A percentile compares a stretch with the other conserved stretches of the same genome.
Evolutionary conservation across 257 asterid genomes (phyloP).

Genomic region (Solanum pennellii): DNA sequence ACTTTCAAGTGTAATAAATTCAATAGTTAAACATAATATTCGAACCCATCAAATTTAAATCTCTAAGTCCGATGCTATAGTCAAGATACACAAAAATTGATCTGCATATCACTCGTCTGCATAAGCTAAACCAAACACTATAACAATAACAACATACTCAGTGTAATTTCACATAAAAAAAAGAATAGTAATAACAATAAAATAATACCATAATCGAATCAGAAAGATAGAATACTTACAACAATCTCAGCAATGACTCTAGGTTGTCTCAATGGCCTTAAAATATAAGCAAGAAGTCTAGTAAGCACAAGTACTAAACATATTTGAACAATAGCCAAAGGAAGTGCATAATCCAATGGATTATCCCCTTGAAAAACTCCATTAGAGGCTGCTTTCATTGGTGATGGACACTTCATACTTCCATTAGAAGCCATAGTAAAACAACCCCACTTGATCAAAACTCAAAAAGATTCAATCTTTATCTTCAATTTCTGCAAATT

Average conservation of each 20-base stretch:
- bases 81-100: neutral
- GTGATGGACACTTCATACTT: conserved; percentile 27
- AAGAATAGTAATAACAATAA: neutral
- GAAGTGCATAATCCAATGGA: conserved; percentile 66
- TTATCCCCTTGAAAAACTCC: conserved; percentile 71
- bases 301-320: conserved; percentile 50
- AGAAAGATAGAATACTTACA: conserved; percentile 16
- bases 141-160: neutral
- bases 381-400: conserved; percentile 69
- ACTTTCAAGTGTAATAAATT: neutral
- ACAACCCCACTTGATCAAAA: neutral
- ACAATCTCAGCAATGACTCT: conserved; percentile 79
- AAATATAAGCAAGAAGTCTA: conserved; percentile 47
- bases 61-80: neutral
- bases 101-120: neutral
- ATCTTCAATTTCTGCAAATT: conserved; percentile 5
- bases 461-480: neutral
- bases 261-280: conserved; percentile 61
- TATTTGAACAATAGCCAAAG: conserved; percentile 58
- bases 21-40: neutral
- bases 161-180: neutral
- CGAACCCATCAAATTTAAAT: neutral
- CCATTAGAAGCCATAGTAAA: conserved; percentile 13
- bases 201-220: neutral
- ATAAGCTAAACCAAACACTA: neutral